These are phyloP conservation scores for Beauveria sp. DNA, from an alignment of 2,329 filamentous ascomycete genomes.

Conservation along the genomic window DNA sequence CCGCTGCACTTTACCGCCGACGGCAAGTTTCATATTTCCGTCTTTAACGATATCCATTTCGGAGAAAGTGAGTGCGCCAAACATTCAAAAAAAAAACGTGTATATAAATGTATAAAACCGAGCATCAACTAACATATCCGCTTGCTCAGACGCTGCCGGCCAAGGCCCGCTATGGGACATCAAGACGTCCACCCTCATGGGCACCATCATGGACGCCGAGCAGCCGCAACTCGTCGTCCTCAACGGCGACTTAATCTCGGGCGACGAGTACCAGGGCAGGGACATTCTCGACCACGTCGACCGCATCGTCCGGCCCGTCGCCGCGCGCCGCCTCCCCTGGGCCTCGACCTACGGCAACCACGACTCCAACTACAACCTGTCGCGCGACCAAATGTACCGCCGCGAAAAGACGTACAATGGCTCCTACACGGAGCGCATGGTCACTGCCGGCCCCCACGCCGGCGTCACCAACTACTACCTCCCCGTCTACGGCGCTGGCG, in stretches of 20 bases:
- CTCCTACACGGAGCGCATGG: constrained; percentile 19
- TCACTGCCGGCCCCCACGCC: constrained; percentile 7
- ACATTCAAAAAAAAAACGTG: background rate
- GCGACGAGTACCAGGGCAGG: background rate
- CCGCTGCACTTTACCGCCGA: constrained; percentile 27
- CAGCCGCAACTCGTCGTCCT: constrained; percentile 54
- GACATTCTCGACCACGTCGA: constrained; percentile 10
- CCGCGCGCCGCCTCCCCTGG: constrained; percentile 28
- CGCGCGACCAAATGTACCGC: constrained; percentile 14
- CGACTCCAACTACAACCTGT: constrained; percentile 15
- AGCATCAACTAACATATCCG: background rate
- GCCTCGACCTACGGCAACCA: constrained; percentile 14
- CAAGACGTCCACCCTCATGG: constrained; percentile 49
- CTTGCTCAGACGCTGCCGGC: constrained; percentile 32
- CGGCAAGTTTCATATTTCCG: constrained; percentile 44
- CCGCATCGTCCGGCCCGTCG: constrained; percentile 26
- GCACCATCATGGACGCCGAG: constrained; percentile 49
- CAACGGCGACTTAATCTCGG: constrained; percentile 11
- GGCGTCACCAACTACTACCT: constrained; percentile 38
- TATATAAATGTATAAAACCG: background rate
- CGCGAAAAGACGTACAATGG: constrained; percentile 19
- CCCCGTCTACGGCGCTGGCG: constrained; percentile 24
- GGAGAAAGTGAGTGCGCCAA: constrained; percentile 48
- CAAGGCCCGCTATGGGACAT: constrained; percentile 47
- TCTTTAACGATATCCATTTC: constrained; percentile 66